Evolutionary conservation across 208 protist genomes (phyloP), one percentile per base, ranked within the genome.

Genomic region (Leptomonas pyrrhocoris): DNA sequence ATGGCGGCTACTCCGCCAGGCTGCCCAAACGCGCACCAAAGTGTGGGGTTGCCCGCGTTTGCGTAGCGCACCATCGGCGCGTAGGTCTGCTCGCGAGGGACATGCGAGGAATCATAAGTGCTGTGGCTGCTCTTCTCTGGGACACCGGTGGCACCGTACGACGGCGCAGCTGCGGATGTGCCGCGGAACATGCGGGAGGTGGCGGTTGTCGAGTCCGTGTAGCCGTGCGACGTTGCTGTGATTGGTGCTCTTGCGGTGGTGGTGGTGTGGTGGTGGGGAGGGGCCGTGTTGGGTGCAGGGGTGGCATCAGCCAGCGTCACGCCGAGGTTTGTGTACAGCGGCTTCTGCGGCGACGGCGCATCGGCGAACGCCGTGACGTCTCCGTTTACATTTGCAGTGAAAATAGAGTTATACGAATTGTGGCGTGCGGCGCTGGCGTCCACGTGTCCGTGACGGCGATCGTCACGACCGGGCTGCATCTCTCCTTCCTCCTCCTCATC

Each of bases 51-150:
- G n/a, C 50, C 64, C 18, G 51, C 72, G 58, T 77, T 77, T 15
- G 72, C 48, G 64, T 77, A 77, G 6, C 72, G 72, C 30, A 77
- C 65, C 4, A 25, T 48, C 12, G 61, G 61, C 4, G 61, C 61
- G 15, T 65, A 65, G n/a, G 42, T 63, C 31, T 8, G 42, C 43
- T 2, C 55, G 16, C 31, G 8, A 7, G 53, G 56, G 0, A 42
- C 38, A 18, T 51, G 25, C 5, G 58, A 1, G 42, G 8, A 36
- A 23, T 49, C 30, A 15, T 18, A 3, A 15, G 30, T 57, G 49
- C 55, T 57, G 18, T 8, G 40, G 48, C 55, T 54, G 45, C 3
- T 36, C 7, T 19, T 50, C 34, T 28, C 60, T 12, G 18, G 3
- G 12, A 16, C 2, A 16, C 19, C 54, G n/a, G 48, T 57, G 9